Evolutionary conservation across 2,329 filamentous ascomycete species (phyloP).

Genomic region (Graphilbum sp.): DNA sequence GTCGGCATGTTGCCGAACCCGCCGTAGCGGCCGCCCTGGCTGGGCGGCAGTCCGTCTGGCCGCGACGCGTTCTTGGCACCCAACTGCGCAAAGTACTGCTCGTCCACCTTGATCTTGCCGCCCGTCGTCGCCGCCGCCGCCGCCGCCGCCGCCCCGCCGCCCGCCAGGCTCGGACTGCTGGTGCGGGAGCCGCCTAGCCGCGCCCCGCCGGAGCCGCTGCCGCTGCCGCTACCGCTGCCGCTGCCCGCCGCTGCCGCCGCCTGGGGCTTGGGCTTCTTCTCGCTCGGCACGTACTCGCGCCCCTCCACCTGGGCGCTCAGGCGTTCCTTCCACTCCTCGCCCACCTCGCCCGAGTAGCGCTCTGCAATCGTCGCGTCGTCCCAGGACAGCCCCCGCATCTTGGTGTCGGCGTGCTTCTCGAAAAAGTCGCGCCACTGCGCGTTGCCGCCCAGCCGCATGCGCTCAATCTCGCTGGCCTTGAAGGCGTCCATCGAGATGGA

Average conservation of each 20-base stretch:
- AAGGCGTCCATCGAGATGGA: conserved; percentile 98
- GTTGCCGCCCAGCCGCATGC: conserved; percentile 89
- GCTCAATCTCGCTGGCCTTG: conserved; percentile 79
- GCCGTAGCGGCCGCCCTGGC: conserved; percentile 78
- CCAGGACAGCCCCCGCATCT: conserved; percentile 54
- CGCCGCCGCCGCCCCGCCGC: conserved; percentile 7
- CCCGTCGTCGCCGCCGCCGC: conserved; percentile 13
- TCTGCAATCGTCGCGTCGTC: conserved; percentile 83
- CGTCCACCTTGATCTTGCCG: conserved; percentile 50
- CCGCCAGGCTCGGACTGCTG: conserved; percentile 13
- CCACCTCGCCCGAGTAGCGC: conserved; percentile 74
- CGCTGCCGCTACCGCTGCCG: conserved; percentile 18
- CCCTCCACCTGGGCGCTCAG: conserved; percentile 78
- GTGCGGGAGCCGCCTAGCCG: conserved; percentile 11
- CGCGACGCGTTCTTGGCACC: conserved; percentile 69
- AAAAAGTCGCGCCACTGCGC: conserved; percentile 78
- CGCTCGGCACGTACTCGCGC: conserved; percentile 63
- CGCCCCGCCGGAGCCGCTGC: background rate
- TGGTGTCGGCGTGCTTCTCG: conserved; percentile 50
- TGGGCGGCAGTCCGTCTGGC: conserved; percentile 60
- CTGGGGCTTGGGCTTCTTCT: conserved; percentile 25
- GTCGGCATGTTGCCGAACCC: conserved; percentile 78
- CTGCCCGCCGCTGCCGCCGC: conserved; percentile 21
- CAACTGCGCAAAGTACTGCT: conserved; percentile 77
- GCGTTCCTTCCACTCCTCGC: conserved; percentile 91